Evolutionary conservation across 2,329 filamentous ascomycete species (phyloP), one percentile per base, ranked within the genome.

Genomic region (Hortaea werneckii): DNA sequence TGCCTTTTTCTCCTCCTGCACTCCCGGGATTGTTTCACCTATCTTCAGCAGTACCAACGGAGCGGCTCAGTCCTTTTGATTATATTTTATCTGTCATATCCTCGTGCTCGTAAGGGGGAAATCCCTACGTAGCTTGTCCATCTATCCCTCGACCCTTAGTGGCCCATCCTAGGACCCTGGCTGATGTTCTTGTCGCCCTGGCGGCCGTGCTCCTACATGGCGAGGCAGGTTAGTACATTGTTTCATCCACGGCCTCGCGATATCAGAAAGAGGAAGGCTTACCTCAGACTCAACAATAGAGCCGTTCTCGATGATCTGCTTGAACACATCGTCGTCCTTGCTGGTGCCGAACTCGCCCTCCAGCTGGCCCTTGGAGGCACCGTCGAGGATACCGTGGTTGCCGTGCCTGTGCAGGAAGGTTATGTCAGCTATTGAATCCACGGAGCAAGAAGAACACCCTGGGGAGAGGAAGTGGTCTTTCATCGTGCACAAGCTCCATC

Each of bases 291-390:
- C 76, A 67, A 92, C 83, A 45, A 83, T 64, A 11, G 73, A 73
- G 20, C 90, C 90, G 64, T 79, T 78, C 70, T 87, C 77, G 37
- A 96, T 72, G 52, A 98, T 95, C 69, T 80, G 72, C 69, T 79
- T 79, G 61, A 96, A 83, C 48, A 84, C 82, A 0, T 90, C 85
- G 6, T 95, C 89, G 26, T 87, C 82, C 45, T 81, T 74, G 56
- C 75, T 69, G 10, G 87, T 90, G 56, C 86, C 87, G 58, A 98
- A 98, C 70, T 96, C 89, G 55, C 81, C 83, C 61, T 92, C 82
- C 4, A 98, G 75, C 40, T 74, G 74, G 38, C 73, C 68, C 54
- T 94, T 85, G 56, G 86, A 84, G 6, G 89, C 88, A 7, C 72
- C 69, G 61, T 95, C 85, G 38, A 85, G 72, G 48, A 81, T 77